Evolutionary conservation across 768 basidiomycete genomes (phyloP).

Genomic region (Xerocomus potaroensis): DNA sequence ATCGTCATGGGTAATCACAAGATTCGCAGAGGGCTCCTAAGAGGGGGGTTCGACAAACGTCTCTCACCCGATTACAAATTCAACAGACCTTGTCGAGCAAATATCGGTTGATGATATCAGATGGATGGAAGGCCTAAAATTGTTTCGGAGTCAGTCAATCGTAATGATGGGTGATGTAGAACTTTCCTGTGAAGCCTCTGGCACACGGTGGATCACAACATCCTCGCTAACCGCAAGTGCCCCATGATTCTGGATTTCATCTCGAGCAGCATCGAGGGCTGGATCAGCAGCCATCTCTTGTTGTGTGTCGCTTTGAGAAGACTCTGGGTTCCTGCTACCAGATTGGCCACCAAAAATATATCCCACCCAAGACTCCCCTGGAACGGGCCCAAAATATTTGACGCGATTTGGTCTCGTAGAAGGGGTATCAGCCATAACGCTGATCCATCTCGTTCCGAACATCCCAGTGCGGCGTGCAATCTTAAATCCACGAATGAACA

Average conservation of each 20-base stretch:
- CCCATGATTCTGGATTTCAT: not conserved
- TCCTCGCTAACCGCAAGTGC: not conserved
- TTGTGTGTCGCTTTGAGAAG: not conserved
- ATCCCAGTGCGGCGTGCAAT: slow-evolving; percentile 2
- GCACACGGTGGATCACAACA: slow-evolving; percentile 1
- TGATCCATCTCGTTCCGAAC: slow-evolving; percentile 1
- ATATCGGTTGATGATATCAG: no score
- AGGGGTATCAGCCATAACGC: not conserved
- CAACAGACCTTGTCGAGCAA: no score
- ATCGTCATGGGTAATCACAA: no score
- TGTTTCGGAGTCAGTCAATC: not conserved
- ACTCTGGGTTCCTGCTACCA: not conserved
- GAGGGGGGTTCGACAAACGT: no score
- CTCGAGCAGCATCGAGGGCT: not conserved
- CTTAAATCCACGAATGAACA: slow-evolving; percentile 24
- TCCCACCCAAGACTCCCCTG: not conserved
- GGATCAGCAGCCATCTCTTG: not conserved
- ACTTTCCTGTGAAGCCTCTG: slow-evolving; percentile 4
- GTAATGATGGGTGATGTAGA: no score
- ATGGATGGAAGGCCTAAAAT: not conserved
- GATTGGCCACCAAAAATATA: not conserved
- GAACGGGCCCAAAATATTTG: not conserved
- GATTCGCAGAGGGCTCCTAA: no score
- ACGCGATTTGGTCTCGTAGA: not conserved
- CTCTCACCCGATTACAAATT: no score